phyloP scores from a whole-genome alignment of 2,329 filamentous ascomycete genomes.

The Amauroascus verrucosus region DNA sequence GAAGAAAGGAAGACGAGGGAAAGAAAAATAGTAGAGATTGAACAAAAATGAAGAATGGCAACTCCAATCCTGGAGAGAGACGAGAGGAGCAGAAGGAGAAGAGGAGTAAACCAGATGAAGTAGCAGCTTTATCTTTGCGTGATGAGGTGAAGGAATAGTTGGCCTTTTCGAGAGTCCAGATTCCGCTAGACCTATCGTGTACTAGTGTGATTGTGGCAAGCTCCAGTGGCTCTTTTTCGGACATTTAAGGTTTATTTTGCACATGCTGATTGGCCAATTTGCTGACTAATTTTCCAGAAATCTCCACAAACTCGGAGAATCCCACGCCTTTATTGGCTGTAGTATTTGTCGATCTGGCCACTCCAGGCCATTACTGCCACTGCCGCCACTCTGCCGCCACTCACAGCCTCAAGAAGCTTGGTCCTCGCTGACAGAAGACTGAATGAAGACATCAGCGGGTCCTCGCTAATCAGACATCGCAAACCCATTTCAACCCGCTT shows the following conservation, averaged over 20 bases:
- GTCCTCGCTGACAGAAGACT: too few species aligned
- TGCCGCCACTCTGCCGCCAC: background rate
- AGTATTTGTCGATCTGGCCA: conserved; percentile 10
- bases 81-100: conserved; percentile 5
- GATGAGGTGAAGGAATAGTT: conserved; percentile 25
- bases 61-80: conserved; percentile 8
- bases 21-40: conserved; percentile 18
- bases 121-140: conserved; percentile 21
- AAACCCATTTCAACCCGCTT: too few species aligned
- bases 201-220: conserved; percentile 5
- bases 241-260: conserved; percentile 32
- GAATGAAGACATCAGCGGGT: too few species aligned
- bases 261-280: conserved; percentile 26
- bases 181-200: conserved; percentile 11
- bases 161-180: conserved; percentile 31
- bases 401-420: background rate
- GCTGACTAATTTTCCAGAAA: conserved; percentile 23
- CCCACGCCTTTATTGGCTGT: conserved; percentile 12
- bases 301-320: conserved; percentile 3
- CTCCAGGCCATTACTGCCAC: conserved; percentile 5
- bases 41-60: conserved; percentile 10
- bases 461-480: too few species aligned
- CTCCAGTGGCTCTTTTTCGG: conserved; percentile 1
- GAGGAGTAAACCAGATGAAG: conserved; percentile 10
- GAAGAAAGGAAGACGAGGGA: conserved; percentile 17